These are phyloP conservation scores for Tremella fuciformis DNA, from an alignment of 768 basidiomycete species.

Conservation along the genomic window DNA sequence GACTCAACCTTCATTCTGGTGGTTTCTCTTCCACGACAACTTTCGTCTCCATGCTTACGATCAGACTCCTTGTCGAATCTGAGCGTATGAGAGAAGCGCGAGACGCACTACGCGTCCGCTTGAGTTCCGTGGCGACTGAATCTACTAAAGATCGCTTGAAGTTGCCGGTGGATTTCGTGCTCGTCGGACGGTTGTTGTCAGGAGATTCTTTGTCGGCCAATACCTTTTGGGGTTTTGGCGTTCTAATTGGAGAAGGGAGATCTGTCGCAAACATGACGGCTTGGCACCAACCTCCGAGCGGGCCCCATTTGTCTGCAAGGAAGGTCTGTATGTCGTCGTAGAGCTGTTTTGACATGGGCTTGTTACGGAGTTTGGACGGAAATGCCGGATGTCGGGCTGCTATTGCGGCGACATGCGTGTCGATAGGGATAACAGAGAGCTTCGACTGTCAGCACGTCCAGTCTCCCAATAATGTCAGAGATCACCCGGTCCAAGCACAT, in stretches of 20 bases:
- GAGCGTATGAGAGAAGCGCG: too few species aligned
- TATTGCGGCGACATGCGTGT: slow-evolving; percentile 92
- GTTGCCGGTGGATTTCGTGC: too few species aligned
- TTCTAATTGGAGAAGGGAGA: slow-evolving; percentile 16
- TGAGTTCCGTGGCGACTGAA: too few species aligned
- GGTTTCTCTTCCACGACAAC: too few species aligned
- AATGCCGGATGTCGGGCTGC: slow-evolving; percentile 56
- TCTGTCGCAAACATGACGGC: slow-evolving; percentile 52
- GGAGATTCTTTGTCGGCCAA: too few species aligned
- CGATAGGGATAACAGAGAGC: slow-evolving; percentile 86
- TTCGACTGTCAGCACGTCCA: slow-evolving; percentile 48
- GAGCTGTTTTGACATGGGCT: slow-evolving; percentile 45
- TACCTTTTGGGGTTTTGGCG: background rate
- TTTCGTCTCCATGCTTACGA: too few species aligned
- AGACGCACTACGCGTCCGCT: too few species aligned
- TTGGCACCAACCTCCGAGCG: slow-evolving; percentile 50
- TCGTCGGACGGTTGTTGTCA: too few species aligned
- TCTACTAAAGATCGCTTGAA: too few species aligned
- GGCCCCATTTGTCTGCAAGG: slow-evolving; percentile 43
- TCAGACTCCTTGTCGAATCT: too few species aligned
- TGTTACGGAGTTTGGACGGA: slow-evolving; percentile 39
- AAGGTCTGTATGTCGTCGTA: slow-evolving; percentile 49
- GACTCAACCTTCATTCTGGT: too few species aligned
- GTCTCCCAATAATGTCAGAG: background rate
- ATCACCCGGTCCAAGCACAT: slow-evolving; percentile 88